These are phyloP conservation scores for Cutaneotrichosporon mucoides DNA, from an alignment of 1,284 basidiomycete genomes.

Conservation along the genomic window DNA sequence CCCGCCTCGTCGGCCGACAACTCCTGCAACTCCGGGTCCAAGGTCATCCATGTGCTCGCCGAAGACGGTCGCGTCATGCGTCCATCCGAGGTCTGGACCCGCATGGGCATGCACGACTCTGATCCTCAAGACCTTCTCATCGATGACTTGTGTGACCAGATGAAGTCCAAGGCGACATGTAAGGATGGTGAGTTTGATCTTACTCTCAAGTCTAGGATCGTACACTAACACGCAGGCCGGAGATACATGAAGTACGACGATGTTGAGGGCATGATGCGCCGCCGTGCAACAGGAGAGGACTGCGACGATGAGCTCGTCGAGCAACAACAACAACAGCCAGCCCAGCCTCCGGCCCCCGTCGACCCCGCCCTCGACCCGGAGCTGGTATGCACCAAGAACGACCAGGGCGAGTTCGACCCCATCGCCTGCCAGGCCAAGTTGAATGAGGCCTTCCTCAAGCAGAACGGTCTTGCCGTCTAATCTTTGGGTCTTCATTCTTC, in stretches of 20 bases:
- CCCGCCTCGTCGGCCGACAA: conserved; percentile 5
- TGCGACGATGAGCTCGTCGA: not conserved
- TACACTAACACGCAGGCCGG: conserved; percentile 2
- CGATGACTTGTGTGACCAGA: conserved; percentile 48
- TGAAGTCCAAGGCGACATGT: conserved; percentile 45
- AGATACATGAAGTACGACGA: conserved; percentile 20
- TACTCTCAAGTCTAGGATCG: not conserved
- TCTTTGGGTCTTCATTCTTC: too few relatives aligned
- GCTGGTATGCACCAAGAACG: not conserved
- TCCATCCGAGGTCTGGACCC: conserved; percentile 42
- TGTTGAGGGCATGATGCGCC: conserved; percentile 12
- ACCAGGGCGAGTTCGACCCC: conserved; percentile 12
- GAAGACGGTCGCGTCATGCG: conserved; percentile 39
- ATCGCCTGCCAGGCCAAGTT: conserved; percentile 16
- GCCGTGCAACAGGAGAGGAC: not conserved
- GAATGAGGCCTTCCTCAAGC: conserved; percentile 16
- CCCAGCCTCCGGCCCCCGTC: not conserved
- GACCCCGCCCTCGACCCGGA: conserved; percentile 3
- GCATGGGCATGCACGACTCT: conserved; percentile 31
- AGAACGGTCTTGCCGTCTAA: conserved; percentile 6
- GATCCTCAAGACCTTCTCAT: conserved; percentile 40
- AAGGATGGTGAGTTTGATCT: conserved; percentile 34
- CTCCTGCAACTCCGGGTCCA: not conserved
- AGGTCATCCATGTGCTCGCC: conserved; percentile 35
- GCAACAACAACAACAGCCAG: not conserved